Base-by-base conservation (phyloP, 331 rosid genomes). In the Prunus yedoensis region DNA sequence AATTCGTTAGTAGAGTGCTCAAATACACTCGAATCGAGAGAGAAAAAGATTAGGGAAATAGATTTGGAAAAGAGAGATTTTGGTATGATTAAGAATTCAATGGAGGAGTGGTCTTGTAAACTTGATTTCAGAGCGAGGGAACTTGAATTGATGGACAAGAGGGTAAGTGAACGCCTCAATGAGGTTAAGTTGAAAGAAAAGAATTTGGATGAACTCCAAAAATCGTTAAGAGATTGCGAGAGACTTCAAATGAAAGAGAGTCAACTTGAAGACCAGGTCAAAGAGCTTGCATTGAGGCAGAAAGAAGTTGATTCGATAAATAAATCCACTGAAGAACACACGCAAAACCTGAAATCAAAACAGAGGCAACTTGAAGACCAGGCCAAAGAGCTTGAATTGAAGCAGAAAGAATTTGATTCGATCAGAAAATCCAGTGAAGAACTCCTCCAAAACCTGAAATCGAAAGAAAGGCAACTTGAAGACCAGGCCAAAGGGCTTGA, bases 21-120 rank as follows among this genome's bases (percentile, higher is more conserved):
- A 6, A 49, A 46, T 12, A 78, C 74, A 27, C 25, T 82, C 6
- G 75, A 65, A 52, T 49, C 66, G 21, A 73, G 71, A 32, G 77
- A 70, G 72, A 75, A 17, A 46, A 71, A 32, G 89, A 35, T 38
- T 35, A 85, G 16, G 74, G 91, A 82, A 32, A 61, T 86, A 10
- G 75, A 62, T 45, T 20, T 49, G 28, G 79, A 35, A n/a, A 77
- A 71, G 60, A 82, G 35, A 54, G 70, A 81, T 8, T 45, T 67
- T 18, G 67, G 58, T 57, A 68, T 28, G 35, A 27, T 80, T 28
- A 75, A 62, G 53, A 71, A 23, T 23, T 68, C 71, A 1, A 47
- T 64, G 21, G 76, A 77, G 58, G 87, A 84, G 62, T 73, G 74
- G 57, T 66, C 65, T 32, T 13, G 16, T 49, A 83, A 78, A 50